A percentile compares a stretch with the other conserved stretches of the same genome.
Evolutionary conservation across 257 asterid genomes (phyloP).

Genomic region (Petrea volubilis): DNA sequence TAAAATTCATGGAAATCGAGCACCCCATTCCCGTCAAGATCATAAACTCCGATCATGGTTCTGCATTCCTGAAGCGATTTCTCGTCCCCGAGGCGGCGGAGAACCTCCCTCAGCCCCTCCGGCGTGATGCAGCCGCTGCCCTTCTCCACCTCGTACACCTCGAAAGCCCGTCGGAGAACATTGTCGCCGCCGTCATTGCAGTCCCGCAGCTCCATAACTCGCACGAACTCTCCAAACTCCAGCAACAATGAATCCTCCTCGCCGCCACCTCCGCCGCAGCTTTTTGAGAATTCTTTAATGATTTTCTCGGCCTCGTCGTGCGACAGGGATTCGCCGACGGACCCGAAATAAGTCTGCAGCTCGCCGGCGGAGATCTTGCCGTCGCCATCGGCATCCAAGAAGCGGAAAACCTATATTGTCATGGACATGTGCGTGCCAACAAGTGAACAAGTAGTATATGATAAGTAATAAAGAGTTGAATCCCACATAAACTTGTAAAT

Average conservation of each 20-base stretch:
- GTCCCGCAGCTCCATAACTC: constrained; percentile 34
- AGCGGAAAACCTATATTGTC: constrained; percentile 48
- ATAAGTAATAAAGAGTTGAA: too few relatives aligned
- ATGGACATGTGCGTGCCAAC: too few relatives aligned
- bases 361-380: constrained; percentile 47
- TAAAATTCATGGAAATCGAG: constrained; percentile 52
- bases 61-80: constrained; percentile 48
- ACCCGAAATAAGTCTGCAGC: constrained; percentile 37
- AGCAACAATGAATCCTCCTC: constrained; percentile 24
- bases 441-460: too few relatives aligned
- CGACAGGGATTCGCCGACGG: constrained; percentile 44
- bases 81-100: constrained; percentile 44
- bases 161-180: constrained; percentile 45
- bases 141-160: constrained; percentile 58
- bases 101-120: constrained; percentile 44
- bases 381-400: constrained; percentile 44
- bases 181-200: constrained; percentile 15
- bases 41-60: constrained; percentile 48
- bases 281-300: constrained; percentile 33
- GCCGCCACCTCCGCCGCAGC: constrained; percentile 12
- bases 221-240: constrained; percentile 39
- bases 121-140: constrained; percentile 56
- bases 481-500: too few relatives aligned
- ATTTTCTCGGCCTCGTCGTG: constrained; percentile 40
- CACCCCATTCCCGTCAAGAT: constrained; percentile 66